Evolutionary conservation across 78 protist species (phyloP), one percentile per base, ranked within the genome.

Genomic region (Speleostelium caveatum): DNA sequence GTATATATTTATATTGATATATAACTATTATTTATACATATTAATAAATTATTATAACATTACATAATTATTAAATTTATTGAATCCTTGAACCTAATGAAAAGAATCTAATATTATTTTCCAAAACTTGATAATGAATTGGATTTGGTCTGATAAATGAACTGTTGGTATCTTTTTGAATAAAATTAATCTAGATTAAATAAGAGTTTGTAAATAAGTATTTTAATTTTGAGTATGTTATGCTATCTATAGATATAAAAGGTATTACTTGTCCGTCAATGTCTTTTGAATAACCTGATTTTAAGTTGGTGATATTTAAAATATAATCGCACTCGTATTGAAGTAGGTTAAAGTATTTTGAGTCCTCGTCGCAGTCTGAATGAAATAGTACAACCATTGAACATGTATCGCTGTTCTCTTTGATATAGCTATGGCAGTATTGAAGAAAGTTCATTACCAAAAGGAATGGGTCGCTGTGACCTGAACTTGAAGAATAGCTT

Each of bases 211-310:
- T 21, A 7, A 60, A 21, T 60, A 60, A n/a, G n/a, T n/a, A n/a
- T n/a, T n/a, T n/a, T n/a, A n/a, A n/a, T n/a, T 58, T 42, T 61
- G 7, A 22, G 14, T 61, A 26, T 61, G 8, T 30, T n/a, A 65
- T 24, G 14, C 7, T 14, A 67, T 33, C 2, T 32, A 3, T 32
- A 67, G 3, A 71, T 71, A 26, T 58, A 58, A 19, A 58, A 58
- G 4, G 17, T 14, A 58, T 58, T 79, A 79, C 76, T 56, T 79
- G 88, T 21, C 88, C 88, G 67, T 79, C 88, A 42, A 79, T 79
- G 67, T 79, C 88, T 67, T 55, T 79, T 35, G 88, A 79, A 39
- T 79, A 79, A 67, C 88, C 88, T 61, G 88, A 51, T 45, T 79
- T 65, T n/a, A 79, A 45, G 55, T 59, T 53, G 55, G 38, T 26